Evolutionary conservation across 2,329 filamentous ascomycete genomes (phyloP).

Genomic region (Aspergillus fijiensis): DNA sequence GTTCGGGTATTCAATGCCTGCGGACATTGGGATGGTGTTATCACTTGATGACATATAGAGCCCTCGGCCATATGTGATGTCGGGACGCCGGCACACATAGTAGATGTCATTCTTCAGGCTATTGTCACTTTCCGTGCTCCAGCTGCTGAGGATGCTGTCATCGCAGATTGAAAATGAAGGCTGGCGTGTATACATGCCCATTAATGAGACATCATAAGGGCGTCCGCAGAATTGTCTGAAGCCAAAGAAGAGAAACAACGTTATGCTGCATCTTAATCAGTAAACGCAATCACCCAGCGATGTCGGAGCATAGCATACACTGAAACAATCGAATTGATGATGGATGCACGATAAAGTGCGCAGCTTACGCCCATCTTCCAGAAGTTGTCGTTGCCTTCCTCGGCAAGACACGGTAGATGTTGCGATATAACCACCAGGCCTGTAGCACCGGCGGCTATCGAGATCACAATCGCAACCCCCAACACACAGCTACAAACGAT

Average conservation of each 20-base stretch:
- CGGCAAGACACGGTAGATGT: conserved; percentile 35
- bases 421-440: conserved; percentile 39
- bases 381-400: conserved; percentile 25
- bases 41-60: conserved; percentile 24
- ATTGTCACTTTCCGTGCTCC: conserved; percentile 39
- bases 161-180: conserved; percentile 19
- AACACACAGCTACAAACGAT: conserved; percentile 37
- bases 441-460: conserved; percentile 39
- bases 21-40: conserved; percentile 26
- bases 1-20: conserved; percentile 34
- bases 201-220: conserved; percentile 39
- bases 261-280: conserved; percentile 26
- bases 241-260: conserved; percentile 39
- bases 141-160: conserved; percentile 33
- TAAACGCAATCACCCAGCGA: not conserved
- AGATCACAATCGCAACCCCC: conserved; percentile 36
- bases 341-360: conserved; percentile 34
- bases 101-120: conserved; percentile 39
- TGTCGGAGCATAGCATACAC: conserved; percentile 30
- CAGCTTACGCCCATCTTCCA: conserved; percentile 41
- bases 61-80: conserved; percentile 29
- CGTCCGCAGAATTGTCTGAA: conserved; percentile 38
- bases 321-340: conserved; percentile 35
- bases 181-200: conserved; percentile 35
- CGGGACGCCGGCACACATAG: conserved; percentile 38